Evolutionary conservation across 2,329 filamentous ascomycete species (phyloP).

Genomic region (Alternaria novae-zelandiae): DNA sequence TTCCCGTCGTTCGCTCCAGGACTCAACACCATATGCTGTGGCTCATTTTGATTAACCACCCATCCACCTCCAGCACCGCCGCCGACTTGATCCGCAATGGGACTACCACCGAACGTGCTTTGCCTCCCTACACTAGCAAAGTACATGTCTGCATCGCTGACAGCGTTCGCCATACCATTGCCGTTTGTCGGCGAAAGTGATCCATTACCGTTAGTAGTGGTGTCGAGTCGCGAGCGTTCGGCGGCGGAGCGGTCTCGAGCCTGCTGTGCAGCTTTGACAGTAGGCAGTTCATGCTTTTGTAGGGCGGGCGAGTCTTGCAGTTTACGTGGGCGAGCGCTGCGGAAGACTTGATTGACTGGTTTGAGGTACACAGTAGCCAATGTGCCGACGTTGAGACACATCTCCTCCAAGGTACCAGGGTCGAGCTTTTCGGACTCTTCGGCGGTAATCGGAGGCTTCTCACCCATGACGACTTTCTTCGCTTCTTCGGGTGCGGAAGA

Average conservation of each 20-base stretch:
- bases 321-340: slow-evolving; percentile 79
- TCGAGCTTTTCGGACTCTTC: slow-evolving; percentile 90
- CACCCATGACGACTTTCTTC: slow-evolving; percentile 91
- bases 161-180: slow-evolving; percentile 69
- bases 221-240: slow-evolving; percentile 39
- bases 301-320: slow-evolving; percentile 85
- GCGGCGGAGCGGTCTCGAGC: slow-evolving; percentile 42
- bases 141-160: slow-evolving; percentile 87
- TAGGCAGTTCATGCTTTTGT: slow-evolving; percentile 72
- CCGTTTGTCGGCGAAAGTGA: slow-evolving; percentile 30
- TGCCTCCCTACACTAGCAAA: slow-evolving; percentile 68
- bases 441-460: slow-evolving; percentile 94
- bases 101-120: slow-evolving; percentile 45
- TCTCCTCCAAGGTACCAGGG: slow-evolving; percentile 88
- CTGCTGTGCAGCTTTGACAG: slow-evolving; percentile 55
- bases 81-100: slow-evolving; percentile 37
- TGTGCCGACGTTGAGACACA: slow-evolving; percentile 95
- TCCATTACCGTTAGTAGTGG: slow-evolving; percentile 35
- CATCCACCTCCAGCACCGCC: slow-evolving; percentile 36
- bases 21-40: slow-evolving; percentile 39
- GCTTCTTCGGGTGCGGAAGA: slow-evolving; percentile 90
- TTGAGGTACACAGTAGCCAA: slow-evolving; percentile 97
- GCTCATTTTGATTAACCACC: slow-evolving; percentile 47
- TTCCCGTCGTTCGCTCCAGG: slow-evolving; percentile 37
- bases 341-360: slow-evolving; percentile 95